Conservation (phyloP, 106 monocot species). For the Dendrobium catenatum region DNA sequence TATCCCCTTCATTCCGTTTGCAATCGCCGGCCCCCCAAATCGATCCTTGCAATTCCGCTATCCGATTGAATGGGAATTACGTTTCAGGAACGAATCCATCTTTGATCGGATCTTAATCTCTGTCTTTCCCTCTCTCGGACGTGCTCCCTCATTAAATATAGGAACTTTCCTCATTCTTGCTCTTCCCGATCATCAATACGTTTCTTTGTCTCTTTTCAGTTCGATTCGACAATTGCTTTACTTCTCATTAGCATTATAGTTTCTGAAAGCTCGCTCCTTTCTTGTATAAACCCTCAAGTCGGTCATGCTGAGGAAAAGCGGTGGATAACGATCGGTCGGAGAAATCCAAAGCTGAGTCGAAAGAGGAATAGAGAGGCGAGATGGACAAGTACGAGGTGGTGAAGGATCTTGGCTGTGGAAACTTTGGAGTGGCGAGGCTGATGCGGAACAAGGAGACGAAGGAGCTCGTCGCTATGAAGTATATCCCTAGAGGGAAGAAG, state of each 20-base stretch:
- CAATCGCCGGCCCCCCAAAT: too few relatives aligned
- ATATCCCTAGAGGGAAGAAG: constrained; percentile 83
- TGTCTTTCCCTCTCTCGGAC: too few relatives aligned
- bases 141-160: too few relatives aligned
- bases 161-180: too few relatives aligned
- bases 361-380: background rate
- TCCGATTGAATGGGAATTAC: too few relatives aligned
- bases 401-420: constrained; percentile 77
- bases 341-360: background rate
- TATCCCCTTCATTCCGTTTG: too few relatives aligned
- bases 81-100: too few relatives aligned
- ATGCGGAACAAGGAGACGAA: constrained; percentile 89
- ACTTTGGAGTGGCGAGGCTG: constrained; percentile 84
- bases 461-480: constrained; percentile 98
- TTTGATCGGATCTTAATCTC: too few relatives aligned
- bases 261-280: background rate
- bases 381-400: constrained; percentile 99
- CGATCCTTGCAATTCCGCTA: too few relatives aligned
- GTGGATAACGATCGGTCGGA: background rate
- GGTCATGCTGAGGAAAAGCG: background rate
- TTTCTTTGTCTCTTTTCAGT: background rate
- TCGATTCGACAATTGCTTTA: background rate
- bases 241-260: background rate
- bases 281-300: background rate
- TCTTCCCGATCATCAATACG: too few relatives aligned